Conservation (phyloP, 73 alveolate genomes). For the Blepharisma stoltei region DNA sequence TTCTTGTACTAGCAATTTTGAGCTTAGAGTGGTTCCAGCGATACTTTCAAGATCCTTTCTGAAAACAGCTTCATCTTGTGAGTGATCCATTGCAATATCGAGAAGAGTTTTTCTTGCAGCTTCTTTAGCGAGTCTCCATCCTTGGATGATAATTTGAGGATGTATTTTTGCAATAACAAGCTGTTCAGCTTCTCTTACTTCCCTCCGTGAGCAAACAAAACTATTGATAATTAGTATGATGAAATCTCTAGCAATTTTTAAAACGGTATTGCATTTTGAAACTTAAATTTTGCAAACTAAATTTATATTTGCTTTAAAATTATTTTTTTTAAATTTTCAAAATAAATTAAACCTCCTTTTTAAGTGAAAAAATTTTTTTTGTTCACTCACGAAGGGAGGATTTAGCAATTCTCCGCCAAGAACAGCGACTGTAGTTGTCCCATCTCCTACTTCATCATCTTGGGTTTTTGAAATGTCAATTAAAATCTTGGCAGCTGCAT, state of each 20-base stretch:
- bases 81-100: conserved; percentile 71
- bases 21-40: conserved; percentile 92
- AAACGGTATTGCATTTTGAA: too few species aligned
- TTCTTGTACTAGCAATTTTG: conserved; percentile 87
- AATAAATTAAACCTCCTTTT: too few species aligned
- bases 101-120: conserved; percentile 73
- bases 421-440: conserved; percentile 95
- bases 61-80: conserved; percentile 68
- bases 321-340: too few species aligned
- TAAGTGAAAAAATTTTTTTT: too few species aligned
- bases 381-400: too few species aligned
- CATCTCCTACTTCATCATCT: conserved; percentile 98
- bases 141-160: conserved; percentile 88
- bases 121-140: conserved; percentile 94
- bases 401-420: conserved; percentile 93
- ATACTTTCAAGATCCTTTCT: conserved; percentile 83
- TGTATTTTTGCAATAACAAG: conserved; percentile 81
- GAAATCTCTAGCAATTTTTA: too few species aligned
- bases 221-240: too few species aligned
- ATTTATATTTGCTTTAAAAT: too few species aligned
- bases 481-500: conserved; percentile 96
- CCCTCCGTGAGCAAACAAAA: too few species aligned
- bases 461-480: conserved; percentile 94
- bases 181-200: conserved; percentile 97
- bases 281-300: too few species aligned